A percentile compares a stretch with the other conserved stretches of the same genome.
Conservation (phyloP, 352 stramenopile genomes). For the Blastocystis sp. region DNA sequence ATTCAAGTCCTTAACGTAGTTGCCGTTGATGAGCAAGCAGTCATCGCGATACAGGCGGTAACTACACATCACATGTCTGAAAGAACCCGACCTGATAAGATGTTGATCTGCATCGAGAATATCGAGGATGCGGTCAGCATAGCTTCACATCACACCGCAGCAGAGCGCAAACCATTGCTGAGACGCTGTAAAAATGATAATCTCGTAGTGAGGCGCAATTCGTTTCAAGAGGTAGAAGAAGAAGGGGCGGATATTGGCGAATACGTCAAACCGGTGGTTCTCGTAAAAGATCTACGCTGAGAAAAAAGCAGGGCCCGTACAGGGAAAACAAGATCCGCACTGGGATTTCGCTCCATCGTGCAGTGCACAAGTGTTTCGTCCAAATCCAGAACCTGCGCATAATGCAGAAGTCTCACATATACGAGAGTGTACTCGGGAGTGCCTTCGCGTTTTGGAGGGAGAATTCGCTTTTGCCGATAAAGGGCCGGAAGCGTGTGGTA, state of each 20-base stretch:
- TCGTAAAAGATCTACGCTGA: slow-evolving; percentile 28
- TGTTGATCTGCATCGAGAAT: slow-evolving; percentile 53
- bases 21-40: slow-evolving; percentile 43
- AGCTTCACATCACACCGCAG: not conserved
- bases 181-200: slow-evolving; percentile 62
- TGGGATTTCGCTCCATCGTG: slow-evolving; percentile 32
- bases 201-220: slow-evolving; percentile 42
- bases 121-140: slow-evolving; percentile 54
- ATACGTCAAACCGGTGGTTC: slow-evolving; percentile 2
- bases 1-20: slow-evolving; percentile 68
- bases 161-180: not conserved
- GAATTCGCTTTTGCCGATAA: slow-evolving; percentile 3
- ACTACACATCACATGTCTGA: not conserved
- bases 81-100: not conserved
- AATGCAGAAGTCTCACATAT: not conserved
- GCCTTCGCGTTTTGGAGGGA: slow-evolving; percentile 7
- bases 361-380: slow-evolving; percentile 67
- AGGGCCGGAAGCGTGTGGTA: not conserved
- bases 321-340: slow-evolving; percentile 42
- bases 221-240: slow-evolving; percentile 58
- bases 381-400: slow-evolving; percentile 33
- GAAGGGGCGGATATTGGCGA: slow-evolving; percentile 50
- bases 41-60: slow-evolving; percentile 56
- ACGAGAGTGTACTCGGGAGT: slow-evolving; percentile 60
- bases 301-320: not conserved